phyloP scores from a whole-genome alignment of 2,329 filamentous ascomycete genomes.

The Sporothrix euskadiensis region DNA sequence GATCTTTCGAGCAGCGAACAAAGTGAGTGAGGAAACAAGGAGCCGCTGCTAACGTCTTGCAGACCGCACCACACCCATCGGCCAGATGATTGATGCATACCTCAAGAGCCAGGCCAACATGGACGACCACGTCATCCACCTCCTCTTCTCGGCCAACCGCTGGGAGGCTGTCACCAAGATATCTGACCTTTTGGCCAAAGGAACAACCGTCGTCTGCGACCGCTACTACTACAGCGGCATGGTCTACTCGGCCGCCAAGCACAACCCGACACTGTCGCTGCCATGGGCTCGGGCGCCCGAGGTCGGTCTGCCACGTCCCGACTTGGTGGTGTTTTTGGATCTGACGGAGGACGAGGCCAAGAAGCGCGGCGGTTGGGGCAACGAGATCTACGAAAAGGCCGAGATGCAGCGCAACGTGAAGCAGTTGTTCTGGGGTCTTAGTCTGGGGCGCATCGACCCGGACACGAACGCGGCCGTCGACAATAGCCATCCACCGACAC shows the following conservation, averaged over 20 bases:
- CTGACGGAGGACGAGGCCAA: conserved; percentile 72
- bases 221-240: conserved; percentile 94
- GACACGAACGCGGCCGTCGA: not conserved
- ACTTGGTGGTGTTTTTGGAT: conserved; percentile 84
- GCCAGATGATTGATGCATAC: conserved; percentile 83
- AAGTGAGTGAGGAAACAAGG: not conserved
- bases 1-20: no score
- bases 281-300: conserved; percentile 84
- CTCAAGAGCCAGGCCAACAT: conserved; percentile 70
- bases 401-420: conserved; percentile 80
- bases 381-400: conserved; percentile 82
- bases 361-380: conserved; percentile 80
- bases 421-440: conserved; percentile 66
- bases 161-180: conserved; percentile 70
- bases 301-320: conserved; percentile 80
- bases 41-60: not conserved
- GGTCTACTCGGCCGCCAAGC: conserved; percentile 89
- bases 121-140: conserved; percentile 86
- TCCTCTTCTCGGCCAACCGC: conserved; percentile 86
- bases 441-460: conserved; percentile 42
- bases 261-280: conserved; percentile 67
- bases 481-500: not conserved
- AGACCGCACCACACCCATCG: conserved; percentile 84
- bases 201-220: conserved; percentile 80
- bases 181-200: conserved; percentile 56